These are phyloP conservation scores for Backusella sp. DNA, from an alignment of 192 early-diverging fungal genomes.

Conservation along the genomic window DNA sequence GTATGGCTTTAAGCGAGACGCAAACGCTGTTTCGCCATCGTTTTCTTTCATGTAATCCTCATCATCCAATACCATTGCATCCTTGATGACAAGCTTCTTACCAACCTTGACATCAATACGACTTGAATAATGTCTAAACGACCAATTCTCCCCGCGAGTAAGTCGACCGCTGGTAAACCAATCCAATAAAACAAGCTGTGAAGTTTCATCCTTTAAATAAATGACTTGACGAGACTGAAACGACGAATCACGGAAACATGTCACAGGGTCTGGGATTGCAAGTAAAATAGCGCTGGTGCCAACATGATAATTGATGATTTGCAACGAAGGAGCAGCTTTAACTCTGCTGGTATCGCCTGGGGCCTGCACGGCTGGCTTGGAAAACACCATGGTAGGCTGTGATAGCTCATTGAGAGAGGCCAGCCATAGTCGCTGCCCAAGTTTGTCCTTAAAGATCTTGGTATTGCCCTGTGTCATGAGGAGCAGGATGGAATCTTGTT, in stretches of 20 bases:
- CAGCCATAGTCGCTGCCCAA: conserved; percentile 31
- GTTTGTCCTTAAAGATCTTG: conserved; percentile 72
- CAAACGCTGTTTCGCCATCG: conserved; percentile 44
- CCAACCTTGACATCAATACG: conserved; percentile 31
- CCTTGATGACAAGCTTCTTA: conserved; percentile 34
- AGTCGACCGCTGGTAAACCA: conserved; percentile 82
- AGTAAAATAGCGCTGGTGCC: conserved; percentile 44
- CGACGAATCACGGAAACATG: conserved; percentile 62
- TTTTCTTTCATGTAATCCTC: conserved; percentile 28
- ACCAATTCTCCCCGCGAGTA: conserved; percentile 74
- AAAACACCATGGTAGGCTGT: conserved; percentile 5
- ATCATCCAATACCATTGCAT: conserved; percentile 47
- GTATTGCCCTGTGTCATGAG: conserved; percentile 83
- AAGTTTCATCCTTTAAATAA: conserved; percentile 35
- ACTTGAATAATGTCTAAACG: conserved; percentile 49
- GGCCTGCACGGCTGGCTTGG: conserved; percentile 16
- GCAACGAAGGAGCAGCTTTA: conserved; percentile 28
- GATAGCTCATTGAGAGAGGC: conserved; percentile 2
- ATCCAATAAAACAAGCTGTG: conserved; percentile 72
- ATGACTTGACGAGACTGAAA: conserved; percentile 67
- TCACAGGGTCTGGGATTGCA: conserved; percentile 78
- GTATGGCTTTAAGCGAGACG: conserved; percentile 50
- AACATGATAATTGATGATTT: conserved; percentile 49
- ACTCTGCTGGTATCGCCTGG: background rate
- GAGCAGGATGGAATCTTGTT: conserved; percentile 50